Base-by-base conservation (phyloP, 129 eudicot species). In the Flaveria sonorensis region DNA sequence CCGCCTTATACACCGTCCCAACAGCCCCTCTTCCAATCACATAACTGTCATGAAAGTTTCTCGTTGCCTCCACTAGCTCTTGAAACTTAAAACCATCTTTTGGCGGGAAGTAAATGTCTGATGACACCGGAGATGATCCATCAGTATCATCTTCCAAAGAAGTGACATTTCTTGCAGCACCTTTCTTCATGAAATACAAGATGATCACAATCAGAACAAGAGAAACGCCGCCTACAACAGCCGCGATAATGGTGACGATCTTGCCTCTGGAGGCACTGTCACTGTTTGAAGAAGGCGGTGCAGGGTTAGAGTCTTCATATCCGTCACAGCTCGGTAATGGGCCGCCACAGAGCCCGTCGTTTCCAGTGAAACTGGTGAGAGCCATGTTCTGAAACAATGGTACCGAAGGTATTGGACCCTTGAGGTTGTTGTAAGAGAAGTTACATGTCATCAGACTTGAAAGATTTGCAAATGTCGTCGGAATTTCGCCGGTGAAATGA, bases 1-100 rank as follows among this genome's bases (percentile, higher is more conserved):
- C 97, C 6, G 99, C 99, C 87, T 92, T 95, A 57, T 95, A 95
- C 56, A 95, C 95, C 4, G 92, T 92, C 79, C 99, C 99, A 7
- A 83, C 97, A 6, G 95, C 99, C 66, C 99, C 99, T 70, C 87
- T 85, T 59, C 99, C 99, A 3, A 95, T 75, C 15, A 95, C 85
- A 70, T 79, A 92, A 72, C 86, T 83, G 18, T 92, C 96, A 42
- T 95, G 85, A 28, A 95, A 95, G 80, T 89, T 88, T 73, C 82
- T 65, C 5, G 99, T 95, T 20, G 97, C 99, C 57, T 86, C 92
- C 0, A 95, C 87, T 47, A 95, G 68, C 76, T 95, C 96, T 42
- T 89, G 96, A 64, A 95, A 89, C 70, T 89, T 87, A 81, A 95
- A 95, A 42, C 88, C 97, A 64, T 95, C 97, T 82, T 92, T 89